Percentiles rank a stretch among this genome's conserved stretches.
These are phyloP conservation scores for Monilinia fructicola DNA, from an alignment of 2,329 filamentous ascomycete genomes.

Conservation along the genomic window DNA sequence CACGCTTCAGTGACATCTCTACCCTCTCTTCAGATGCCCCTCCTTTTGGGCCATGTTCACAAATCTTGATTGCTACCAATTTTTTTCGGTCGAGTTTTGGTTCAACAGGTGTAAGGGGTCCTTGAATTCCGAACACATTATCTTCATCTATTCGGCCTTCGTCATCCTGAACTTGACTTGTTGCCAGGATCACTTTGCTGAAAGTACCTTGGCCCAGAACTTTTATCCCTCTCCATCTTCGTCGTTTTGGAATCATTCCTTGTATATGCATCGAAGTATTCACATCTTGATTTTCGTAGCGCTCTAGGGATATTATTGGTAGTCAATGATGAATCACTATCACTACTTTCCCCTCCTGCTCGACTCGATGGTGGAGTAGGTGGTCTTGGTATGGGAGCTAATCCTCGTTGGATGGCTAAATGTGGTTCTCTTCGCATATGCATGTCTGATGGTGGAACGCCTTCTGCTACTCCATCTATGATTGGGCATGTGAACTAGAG, in stretches of 20 bases:
- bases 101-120: conserved; percentile 40
- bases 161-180: conserved; percentile 64
- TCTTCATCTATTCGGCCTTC: conserved; percentile 45
- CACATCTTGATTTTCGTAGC: conserved; percentile 46
- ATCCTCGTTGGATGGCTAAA: conserved; percentile 73
- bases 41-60: conserved; percentile 90
- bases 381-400: conserved; percentile 61
- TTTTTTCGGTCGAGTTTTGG: conserved; percentile 65
- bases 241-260: conserved; percentile 66
- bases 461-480: conserved; percentile 49
- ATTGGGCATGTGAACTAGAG: conserved; percentile 56
- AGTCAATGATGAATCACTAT: conserved; percentile 50
- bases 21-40: conserved; percentile 91
- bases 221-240: conserved; percentile 77
- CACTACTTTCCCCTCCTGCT: conserved; percentile 54
- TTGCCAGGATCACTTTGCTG: conserved; percentile 89
- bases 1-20: conserved; percentile 89
- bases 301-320: conserved; percentile 42
- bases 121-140: conserved; percentile 36
- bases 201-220: conserved; percentile 91
- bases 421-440: conserved; percentile 75
- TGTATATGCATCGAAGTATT: conserved; percentile 70
- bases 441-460: conserved; percentile 42
- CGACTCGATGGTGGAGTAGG: conserved; percentile 84
- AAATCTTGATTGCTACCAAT: conserved; percentile 91